Percentiles rank a stretch among this genome's conserved stretches.
Evolutionary conservation across 768 basidiomycete genomes (phyloP).

Genomic region (Termitomyces sp.): DNA sequence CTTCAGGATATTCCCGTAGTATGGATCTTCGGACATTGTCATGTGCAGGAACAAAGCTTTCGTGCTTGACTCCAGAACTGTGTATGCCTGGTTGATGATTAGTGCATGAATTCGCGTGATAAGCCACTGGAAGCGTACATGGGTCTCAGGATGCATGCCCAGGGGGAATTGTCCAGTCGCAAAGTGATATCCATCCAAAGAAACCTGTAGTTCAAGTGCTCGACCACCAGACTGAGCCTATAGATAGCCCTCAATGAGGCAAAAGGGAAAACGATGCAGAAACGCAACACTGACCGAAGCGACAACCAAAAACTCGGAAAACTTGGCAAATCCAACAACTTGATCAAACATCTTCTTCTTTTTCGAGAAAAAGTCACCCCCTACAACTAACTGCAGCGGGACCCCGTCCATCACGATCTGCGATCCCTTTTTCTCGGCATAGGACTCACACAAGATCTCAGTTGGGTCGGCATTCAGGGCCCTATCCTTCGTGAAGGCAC

Average conservation of each 20-base stretch:
- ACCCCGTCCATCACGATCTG: slow-evolving; percentile 63
- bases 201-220: slow-evolving; percentile 83
- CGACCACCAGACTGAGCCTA: slow-evolving; percentile 50
- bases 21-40: slow-evolving; percentile 83
- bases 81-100: slow-evolving; percentile 62
- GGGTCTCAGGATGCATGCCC: slow-evolving; percentile 82
- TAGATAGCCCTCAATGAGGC: not conserved
- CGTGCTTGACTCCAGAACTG: slow-evolving; percentile 91
- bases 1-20: slow-evolving; percentile 90
- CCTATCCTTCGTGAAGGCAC: slow-evolving; percentile 86
- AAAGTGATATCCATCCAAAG: slow-evolving; percentile 84
- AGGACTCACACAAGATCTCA: slow-evolving; percentile 92
- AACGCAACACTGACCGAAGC: slow-evolving; percentile 65
- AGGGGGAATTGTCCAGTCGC: slow-evolving; percentile 88
- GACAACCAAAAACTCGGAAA: slow-evolving; percentile 87
- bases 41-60: slow-evolving; percentile 93
- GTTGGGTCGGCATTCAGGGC: slow-evolving; percentile 75
- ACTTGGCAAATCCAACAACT: slow-evolving; percentile 94
- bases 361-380: slow-evolving; percentile 63
- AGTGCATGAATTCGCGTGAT: not conserved
- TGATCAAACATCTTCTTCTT: slow-evolving; percentile 78
- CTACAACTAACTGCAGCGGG: slow-evolving; percentile 75
- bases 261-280: slow-evolving; percentile 1
- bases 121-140: slow-evolving; percentile 48
- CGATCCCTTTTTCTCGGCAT: slow-evolving; percentile 71